Percentiles rank a stretch among this genome's conserved stretches.
phyloP scores from a whole-genome alignment of 192 early-diverging fungal genomes.

The Backusella macrospora region DNA sequence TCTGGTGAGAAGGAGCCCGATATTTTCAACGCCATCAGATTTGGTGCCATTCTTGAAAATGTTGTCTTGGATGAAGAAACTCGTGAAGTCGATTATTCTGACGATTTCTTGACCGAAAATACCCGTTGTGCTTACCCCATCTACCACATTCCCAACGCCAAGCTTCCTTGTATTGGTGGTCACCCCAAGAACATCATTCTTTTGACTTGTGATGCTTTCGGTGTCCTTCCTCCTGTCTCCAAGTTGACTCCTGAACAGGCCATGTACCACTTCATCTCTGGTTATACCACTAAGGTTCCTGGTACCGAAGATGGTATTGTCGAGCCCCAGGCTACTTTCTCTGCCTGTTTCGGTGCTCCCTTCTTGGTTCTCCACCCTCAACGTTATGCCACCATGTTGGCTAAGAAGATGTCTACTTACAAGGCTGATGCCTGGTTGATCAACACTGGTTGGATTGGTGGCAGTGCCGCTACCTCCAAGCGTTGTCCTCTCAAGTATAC shows the following conservation, averaged over 20 bases:
- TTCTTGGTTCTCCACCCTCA: slow-evolving; percentile 96
- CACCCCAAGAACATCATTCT: slow-evolving; percentile 95
- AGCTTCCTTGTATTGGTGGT: slow-evolving; percentile 87
- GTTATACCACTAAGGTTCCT: slow-evolving; percentile 97
- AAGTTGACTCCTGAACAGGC: slow-evolving; percentile 84
- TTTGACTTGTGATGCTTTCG: slow-evolving; percentile 95
- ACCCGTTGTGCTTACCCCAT: slow-evolving; percentile 96
- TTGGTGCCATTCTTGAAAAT: slow-evolving; percentile 91
- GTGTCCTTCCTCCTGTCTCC: slow-evolving; percentile 91
- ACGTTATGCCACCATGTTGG: slow-evolving; percentile 94
- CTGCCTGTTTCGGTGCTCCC: slow-evolving; percentile 91
- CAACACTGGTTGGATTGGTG: slow-evolving; percentile 97
- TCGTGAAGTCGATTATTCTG: slow-evolving; percentile 78
- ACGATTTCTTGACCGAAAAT: slow-evolving; percentile 88
- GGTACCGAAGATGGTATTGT: slow-evolving; percentile 94
- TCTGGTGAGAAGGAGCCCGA: slow-evolving; percentile 96
- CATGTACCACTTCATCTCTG: slow-evolving; percentile 97
- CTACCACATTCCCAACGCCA: slow-evolving; percentile 89
- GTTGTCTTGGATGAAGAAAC: slow-evolving; percentile 79
- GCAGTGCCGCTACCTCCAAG: slow-evolving; percentile 50
- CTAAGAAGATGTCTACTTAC: slow-evolving; percentile 88
- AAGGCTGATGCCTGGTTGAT: slow-evolving; percentile 87
- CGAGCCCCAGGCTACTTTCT: slow-evolving; percentile 89
- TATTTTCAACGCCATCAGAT: slow-evolving; percentile 93
- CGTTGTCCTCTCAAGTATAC: slow-evolving; percentile 95